phyloP scores from a whole-genome alignment of 352 stramenopile genomes.

The Phytopythium oedochilum region DNA sequence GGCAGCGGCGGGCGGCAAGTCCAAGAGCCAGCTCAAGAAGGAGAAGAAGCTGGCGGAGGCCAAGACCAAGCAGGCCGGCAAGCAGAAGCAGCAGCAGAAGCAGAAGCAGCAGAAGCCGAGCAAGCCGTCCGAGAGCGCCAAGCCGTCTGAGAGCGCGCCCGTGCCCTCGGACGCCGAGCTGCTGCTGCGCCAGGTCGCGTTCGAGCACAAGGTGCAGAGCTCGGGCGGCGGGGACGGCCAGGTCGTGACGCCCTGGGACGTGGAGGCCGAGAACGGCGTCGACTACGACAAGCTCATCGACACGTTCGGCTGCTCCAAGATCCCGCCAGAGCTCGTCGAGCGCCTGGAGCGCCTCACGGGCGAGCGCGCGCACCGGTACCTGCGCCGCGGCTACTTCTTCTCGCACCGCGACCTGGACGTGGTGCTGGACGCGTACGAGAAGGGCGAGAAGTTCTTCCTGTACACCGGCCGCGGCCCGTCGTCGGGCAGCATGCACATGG shows the following conservation, averaged over 20 bases:
- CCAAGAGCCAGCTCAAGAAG: constrained; percentile 87
- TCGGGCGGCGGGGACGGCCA: constrained; percentile 58
- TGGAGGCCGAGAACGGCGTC: constrained; percentile 94
- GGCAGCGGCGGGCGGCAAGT: constrained; percentile 37
- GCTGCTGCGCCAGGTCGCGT: constrained; percentile 67
- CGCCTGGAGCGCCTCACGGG: constrained; percentile 95
- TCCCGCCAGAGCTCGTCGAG: constrained; percentile 91
- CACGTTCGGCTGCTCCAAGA: constrained; percentile 96
- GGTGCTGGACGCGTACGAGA: constrained; percentile 94
- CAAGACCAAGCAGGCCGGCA: constrained; percentile 36
- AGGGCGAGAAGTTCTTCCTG: constrained; percentile 97
- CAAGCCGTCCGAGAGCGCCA: constrained; percentile 72
- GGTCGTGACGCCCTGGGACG: constrained; percentile 91
- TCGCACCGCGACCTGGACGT: constrained; percentile 98
- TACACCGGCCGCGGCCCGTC: constrained; percentile 99
- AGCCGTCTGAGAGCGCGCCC: constrained; percentile 49
- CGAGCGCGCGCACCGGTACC: constrained; percentile 93
- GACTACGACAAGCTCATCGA: constrained; percentile 99
- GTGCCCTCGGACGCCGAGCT: constrained; percentile 56
- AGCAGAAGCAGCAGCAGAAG: constrained; percentile 34
- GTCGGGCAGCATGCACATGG: constrained; percentile 97
- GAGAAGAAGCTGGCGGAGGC: constrained; percentile 82
- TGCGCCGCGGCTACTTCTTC: constrained; percentile 99
- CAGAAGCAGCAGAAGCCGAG: constrained; percentile 36
- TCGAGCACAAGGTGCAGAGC: constrained; percentile 60